These are phyloP conservation scores for Ascochyta lentis DNA, from an alignment of 2,329 filamentous ascomycete genomes.

Conservation along the genomic window DNA sequence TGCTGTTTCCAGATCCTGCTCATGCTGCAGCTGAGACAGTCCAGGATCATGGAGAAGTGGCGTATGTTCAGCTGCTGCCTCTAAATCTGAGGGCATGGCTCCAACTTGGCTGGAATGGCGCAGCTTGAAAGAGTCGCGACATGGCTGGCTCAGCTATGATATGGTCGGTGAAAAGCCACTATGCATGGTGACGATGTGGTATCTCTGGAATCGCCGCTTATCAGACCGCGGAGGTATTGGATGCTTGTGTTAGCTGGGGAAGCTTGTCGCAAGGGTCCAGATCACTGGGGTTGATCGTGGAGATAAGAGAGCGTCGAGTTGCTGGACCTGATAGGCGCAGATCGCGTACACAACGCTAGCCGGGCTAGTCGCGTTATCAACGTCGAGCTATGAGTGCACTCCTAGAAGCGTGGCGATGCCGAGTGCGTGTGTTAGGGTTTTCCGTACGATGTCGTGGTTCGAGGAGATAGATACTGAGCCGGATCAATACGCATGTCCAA, in stretches of 20 bases:
- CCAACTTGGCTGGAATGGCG: background rate
- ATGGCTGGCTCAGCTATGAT: background rate
- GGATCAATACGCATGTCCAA: background rate
- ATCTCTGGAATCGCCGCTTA: constrained; percentile 5
- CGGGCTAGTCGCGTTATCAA: constrained; percentile 11
- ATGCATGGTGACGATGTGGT: constrained; percentile 10
- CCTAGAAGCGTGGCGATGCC: background rate
- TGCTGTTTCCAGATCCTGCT: constrained; percentile 51
- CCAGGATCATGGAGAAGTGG: constrained; percentile 43
- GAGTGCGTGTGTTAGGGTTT: background rate
- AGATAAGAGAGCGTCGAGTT: constrained; percentile 25
- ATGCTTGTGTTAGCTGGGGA: constrained; percentile 11
- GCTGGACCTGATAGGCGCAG: constrained; percentile 9
- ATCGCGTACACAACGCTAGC: constrained; percentile 16
- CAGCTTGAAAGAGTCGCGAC: background rate
- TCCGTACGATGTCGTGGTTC: too few relatives aligned
- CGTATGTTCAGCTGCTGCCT: constrained; percentile 44
- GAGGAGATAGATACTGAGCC: too few relatives aligned
- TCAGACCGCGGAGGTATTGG: constrained; percentile 2
- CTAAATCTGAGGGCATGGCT: constrained; percentile 30
- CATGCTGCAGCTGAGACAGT: constrained; percentile 43
- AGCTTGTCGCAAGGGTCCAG: constrained; percentile 11
- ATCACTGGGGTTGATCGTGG: constrained; percentile 14
- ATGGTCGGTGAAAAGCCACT: background rate
- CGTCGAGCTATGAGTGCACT: too few relatives aligned